Evolutionary conservation across 106 monocot species (phyloP), one percentile per base, ranked within the genome.

Genomic region (Triglochin maritima): DNA sequence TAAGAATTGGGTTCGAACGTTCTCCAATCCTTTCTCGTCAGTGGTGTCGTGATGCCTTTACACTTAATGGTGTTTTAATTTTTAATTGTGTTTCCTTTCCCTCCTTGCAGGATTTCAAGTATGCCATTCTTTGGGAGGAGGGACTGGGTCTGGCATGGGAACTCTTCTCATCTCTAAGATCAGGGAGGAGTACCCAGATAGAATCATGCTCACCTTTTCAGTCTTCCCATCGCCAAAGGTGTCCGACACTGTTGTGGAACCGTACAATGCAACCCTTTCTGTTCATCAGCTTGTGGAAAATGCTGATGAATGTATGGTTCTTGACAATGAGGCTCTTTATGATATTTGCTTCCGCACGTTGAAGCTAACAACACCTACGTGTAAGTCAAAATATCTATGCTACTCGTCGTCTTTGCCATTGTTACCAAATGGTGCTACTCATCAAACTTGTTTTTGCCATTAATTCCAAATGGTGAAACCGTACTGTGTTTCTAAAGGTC

Each of bases 291-390:
- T 69, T 7, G 69, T 69, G 4, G 69, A 69, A 58, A 69, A 69
- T 48, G 44, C 69, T 14, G 69, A 69, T 13, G 69, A 87, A 63
- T 87, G 87, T 54, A 87, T 84, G 87, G 84, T 88, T 6, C 81
- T 81, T 5, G 87, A 87, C 73, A 87, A 84, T 46, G 84, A 84
- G 50, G 84, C 87, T 68, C 76, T 88, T 1, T 88, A 85, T 63
- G 84, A 88, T 51, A 84, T 86, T 48, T 88, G 88, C 79, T 84
- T 88, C 77, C 72, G 88, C 14, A 88, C 88, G n/a, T 77, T 87
- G 16, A 84, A 87, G 73, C 87, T 87, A 17, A 64, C 83, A 0
- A 87, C 78, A 13, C 87, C 87, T 47, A 81, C 76, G 17, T 87
- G 84, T 84, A 79, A 76, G 87, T 64, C 16, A 17, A 29, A 29